Evolutionary conservation across 495 filamentous ascomycete species (phyloP).

Genomic region (Podospora didyma): DNA sequence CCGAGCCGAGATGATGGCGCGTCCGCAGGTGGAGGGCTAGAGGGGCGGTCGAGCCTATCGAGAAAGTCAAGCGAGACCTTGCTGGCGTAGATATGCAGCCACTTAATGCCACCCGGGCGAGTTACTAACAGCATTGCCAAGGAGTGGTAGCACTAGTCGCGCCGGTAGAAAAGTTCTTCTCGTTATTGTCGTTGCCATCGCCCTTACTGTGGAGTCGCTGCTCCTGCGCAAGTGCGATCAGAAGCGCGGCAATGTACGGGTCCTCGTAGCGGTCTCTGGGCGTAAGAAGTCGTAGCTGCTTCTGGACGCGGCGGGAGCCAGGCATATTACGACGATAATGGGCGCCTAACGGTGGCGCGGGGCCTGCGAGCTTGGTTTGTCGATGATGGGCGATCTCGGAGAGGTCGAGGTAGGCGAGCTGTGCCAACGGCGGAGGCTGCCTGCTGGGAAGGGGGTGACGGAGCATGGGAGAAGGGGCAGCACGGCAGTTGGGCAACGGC

Average conservation of each 20-base stretch:
- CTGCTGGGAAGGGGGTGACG: constrained; percentile 2
- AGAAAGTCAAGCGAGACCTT: constrained; percentile 1
- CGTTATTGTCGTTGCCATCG: constrained; percentile 1
- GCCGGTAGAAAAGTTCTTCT: background rate
- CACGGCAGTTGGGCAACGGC: constrained; percentile 1
- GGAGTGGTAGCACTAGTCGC: background rate
- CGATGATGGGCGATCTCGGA: background rate
- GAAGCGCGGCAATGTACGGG: constrained; percentile 2
- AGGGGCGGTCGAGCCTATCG: constrained; percentile 3
- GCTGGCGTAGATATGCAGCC: constrained; percentile 7
- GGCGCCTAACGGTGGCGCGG: background rate
- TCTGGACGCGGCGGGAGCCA: background rate
- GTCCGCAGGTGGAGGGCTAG: background rate
- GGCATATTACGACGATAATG: background rate
- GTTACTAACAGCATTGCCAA: constrained; percentile 3
- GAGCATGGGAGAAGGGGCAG: background rate
- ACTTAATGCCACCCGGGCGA: background rate
- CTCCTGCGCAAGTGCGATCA: constrained; percentile 5
- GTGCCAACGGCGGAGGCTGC: background rate
- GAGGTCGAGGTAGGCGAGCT: constrained; percentile 5
- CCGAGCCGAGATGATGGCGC: background rate
- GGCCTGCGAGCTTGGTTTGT: background rate
- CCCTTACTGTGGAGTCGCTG: background rate
- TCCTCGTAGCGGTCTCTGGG: background rate
- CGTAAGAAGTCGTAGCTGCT: constrained; percentile 3